Evolutionary conservation across 2,329 filamentous ascomycete genomes (phyloP).

Genomic region (Alternaria arborescens): DNA sequence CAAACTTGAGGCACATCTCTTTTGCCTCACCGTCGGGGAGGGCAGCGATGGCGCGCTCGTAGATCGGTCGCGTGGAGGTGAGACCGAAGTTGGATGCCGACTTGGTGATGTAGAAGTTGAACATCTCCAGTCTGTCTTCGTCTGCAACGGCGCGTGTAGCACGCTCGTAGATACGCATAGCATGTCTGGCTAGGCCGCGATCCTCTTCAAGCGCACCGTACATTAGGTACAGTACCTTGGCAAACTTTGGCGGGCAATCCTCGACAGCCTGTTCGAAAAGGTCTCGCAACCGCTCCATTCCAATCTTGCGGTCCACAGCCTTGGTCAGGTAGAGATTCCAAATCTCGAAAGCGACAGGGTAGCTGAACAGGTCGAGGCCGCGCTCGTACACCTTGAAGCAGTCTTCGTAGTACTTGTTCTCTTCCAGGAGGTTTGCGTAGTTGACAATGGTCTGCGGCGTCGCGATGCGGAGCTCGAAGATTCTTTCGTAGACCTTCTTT

Average conservation of each 20-base stretch:
- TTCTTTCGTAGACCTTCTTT: conserved; percentile 92
- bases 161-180: conserved; percentile 98
- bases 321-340: conserved; percentile 99
- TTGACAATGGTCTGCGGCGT: conserved; percentile 99
- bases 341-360: conserved; percentile 95
- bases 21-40: conserved; percentile 91
- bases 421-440: conserved; percentile 93
- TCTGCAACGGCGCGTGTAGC: conserved; percentile 94
- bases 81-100: conserved; percentile 97
- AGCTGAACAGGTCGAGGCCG: conserved; percentile 96
- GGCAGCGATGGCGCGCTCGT: conserved; percentile 94
- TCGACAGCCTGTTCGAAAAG: conserved; percentile 97
- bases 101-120: conserved; percentile 99
- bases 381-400: conserved; percentile 98
- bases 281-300: conserved; percentile 91
- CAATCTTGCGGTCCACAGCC: conserved; percentile 93
- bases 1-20: conserved; percentile 99
- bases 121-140: conserved; percentile 95
- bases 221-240: conserved; percentile 96
- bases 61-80: conserved; percentile 92
- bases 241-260: conserved; percentile 92
- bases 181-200: conserved; percentile 89
- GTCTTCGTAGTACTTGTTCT: conserved; percentile 94
- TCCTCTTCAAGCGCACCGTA: conserved; percentile 98
- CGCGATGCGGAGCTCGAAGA: conserved; percentile 97